Conservation (phyloP, 1,284 basidiomycete genomes). For the Ganoderma multipileum region DNA sequence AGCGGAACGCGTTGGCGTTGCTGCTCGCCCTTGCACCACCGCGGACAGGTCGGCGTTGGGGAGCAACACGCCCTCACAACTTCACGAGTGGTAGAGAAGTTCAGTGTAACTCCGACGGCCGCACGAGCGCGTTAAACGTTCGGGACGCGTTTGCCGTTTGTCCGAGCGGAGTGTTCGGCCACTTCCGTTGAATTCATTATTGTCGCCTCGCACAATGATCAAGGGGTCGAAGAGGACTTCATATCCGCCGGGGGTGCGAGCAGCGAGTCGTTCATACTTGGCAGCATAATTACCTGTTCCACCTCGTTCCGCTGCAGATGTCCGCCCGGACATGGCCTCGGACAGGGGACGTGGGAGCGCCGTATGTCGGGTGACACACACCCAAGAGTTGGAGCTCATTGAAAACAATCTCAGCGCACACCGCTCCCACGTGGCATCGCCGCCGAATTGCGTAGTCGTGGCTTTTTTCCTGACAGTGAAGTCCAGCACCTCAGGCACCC, state of each 20-base stretch:
- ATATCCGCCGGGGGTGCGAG: not conserved
- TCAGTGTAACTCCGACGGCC: not conserved
- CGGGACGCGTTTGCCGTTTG: not conserved
- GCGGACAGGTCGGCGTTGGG: constrained; percentile 5
- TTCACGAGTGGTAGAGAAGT: not conserved
- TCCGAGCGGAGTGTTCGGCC: not conserved
- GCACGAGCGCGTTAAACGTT: not conserved
- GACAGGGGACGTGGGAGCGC: not conserved
- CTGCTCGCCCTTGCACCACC: not conserved
- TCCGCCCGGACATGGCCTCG: not conserved
- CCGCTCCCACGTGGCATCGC: not conserved
- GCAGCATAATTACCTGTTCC: not conserved
- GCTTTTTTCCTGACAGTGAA: not conserved
- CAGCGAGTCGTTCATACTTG: not conserved
- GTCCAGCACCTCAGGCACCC: not conserved
- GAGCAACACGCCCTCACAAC: not conserved
- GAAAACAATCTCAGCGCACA: not conserved
- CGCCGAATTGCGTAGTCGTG: not conserved
- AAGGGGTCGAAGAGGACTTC: not conserved
- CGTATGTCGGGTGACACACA: not conserved
- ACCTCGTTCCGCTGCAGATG: not conserved
- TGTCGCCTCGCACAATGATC: not conserved
- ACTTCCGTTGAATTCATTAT: not conserved
- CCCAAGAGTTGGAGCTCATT: not conserved
- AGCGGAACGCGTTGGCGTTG: not conserved